These are phyloP conservation scores for Metarhizium robertsii DNA, from an alignment of 2,329 filamentous ascomycete species.

Conservation along the genomic window DNA sequence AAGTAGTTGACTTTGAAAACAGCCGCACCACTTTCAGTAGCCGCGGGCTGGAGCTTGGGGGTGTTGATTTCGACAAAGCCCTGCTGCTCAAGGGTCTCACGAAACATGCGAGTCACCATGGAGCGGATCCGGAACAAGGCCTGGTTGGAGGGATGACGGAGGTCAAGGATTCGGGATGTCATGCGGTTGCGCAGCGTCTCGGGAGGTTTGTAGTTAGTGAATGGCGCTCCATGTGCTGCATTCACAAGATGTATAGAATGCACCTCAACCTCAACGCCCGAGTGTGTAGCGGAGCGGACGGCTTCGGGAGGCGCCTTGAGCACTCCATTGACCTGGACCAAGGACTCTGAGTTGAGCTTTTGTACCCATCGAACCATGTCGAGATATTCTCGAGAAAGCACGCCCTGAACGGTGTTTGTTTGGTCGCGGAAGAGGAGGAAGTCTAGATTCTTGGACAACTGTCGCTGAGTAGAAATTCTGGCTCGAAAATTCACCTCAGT, in stretches of 20 bases:
- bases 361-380: slow-evolving; percentile 84
- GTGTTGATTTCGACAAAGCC: slow-evolving; percentile 92
- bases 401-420: slow-evolving; percentile 74
- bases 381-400: slow-evolving; percentile 47
- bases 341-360: slow-evolving; percentile 67
- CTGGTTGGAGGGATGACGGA: slow-evolving; percentile 79
- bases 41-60: slow-evolving; percentile 81
- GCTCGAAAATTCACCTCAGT: slow-evolving; percentile 32
- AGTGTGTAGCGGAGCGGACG: slow-evolving; percentile 66
- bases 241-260: slow-evolving; percentile 42
- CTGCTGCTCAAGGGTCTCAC: slow-evolving; percentile 60
- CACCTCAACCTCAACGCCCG: slow-evolving; percentile 68
- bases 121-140: slow-evolving; percentile 82
- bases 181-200: slow-evolving; percentile 61
- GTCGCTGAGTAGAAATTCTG: slow-evolving; percentile 54
- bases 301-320: slow-evolving; percentile 65
- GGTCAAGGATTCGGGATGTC: slow-evolving; percentile 70
- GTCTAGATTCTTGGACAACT: slow-evolving; percentile 72
- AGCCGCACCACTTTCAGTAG: slow-evolving; percentile 83
- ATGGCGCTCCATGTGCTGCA: slow-evolving; percentile 36
- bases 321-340: slow-evolving; percentile 67
- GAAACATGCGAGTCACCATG: slow-evolving; percentile 71
- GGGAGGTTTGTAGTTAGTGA: slow-evolving; percentile 52
- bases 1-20: slow-evolving; percentile 94
- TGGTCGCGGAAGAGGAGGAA: slow-evolving; percentile 84